Percentiles rank a stretch among this genome's conserved stretches.
Evolutionary conservation across 345 rosid species (phyloP).

Genomic region (Hirschfeldia incana): DNA sequence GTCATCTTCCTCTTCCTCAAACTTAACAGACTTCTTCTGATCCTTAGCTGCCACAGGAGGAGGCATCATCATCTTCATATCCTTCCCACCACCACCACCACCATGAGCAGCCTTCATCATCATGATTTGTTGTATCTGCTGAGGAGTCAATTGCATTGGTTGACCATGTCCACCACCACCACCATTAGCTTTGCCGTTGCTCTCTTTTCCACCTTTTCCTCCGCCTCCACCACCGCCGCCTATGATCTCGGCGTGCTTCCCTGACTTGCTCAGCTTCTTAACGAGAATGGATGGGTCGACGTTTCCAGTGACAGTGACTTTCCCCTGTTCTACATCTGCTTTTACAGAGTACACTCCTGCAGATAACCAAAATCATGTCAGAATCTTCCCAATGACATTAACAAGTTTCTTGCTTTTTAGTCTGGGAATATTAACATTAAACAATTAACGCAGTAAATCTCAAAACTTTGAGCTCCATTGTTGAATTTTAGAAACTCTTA

Average conservation of each 20-base stretch:
- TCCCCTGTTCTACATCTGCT: slow-evolving; percentile 83
- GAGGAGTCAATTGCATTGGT: slow-evolving; percentile 46
- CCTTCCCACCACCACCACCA: slow-evolving; percentile 29
- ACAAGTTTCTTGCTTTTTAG: neutral
- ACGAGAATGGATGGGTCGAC: slow-evolving; percentile 71
- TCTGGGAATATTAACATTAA: neutral
- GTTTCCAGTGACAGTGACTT: slow-evolving; percentile 81
- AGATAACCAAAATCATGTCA: slow-evolving; percentile 2
- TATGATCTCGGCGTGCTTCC: slow-evolving; percentile 84
- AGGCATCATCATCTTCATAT: slow-evolving; percentile 26
- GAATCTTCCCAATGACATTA: neutral
- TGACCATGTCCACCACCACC: slow-evolving; percentile 40
- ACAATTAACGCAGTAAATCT: neutral
- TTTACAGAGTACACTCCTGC: slow-evolving; percentile 67
- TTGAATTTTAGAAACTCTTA: slow-evolving; percentile 3
- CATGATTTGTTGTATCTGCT: slow-evolving; percentile 57
- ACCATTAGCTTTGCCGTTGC: slow-evolving; percentile 14
- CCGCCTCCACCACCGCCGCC: slow-evolving; percentile 37
- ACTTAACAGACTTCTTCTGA: slow-evolving; percentile 73
- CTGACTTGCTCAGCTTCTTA: slow-evolving; percentile 77
- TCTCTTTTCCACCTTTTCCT: slow-evolving; percentile 40
- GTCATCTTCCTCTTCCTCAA: slow-evolving; percentile 37
- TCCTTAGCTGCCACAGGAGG: slow-evolving; percentile 44
- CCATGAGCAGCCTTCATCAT: slow-evolving; percentile 43
- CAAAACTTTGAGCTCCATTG: neutral